These are phyloP conservation scores for Paraphoma chrysanthemicola DNA, from an alignment of 2,329 filamentous ascomycete species.

Conservation along the genomic window DNA sequence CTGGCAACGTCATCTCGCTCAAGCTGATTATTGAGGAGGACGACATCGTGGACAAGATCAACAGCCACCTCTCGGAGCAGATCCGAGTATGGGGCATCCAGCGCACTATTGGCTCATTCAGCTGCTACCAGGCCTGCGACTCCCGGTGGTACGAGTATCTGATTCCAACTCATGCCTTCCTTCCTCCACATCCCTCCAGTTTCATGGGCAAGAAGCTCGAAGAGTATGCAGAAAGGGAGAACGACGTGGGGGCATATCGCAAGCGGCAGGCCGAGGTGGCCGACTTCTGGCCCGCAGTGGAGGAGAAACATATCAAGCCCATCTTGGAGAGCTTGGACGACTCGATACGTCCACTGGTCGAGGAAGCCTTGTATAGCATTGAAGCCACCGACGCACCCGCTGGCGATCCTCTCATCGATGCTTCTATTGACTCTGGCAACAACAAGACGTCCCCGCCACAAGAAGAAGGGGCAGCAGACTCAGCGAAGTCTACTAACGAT, in stretches of 20 bases:
- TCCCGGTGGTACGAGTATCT: conserved; percentile 97
- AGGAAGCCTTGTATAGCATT: conserved; percentile 64
- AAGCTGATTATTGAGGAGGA: conserved; percentile 95
- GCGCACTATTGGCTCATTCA: conserved; percentile 88
- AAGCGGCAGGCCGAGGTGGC: conserved; percentile 77
- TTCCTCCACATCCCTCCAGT: conserved; percentile 89
- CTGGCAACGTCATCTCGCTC: conserved; percentile 91
- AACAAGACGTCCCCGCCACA: conserved; percentile 10
- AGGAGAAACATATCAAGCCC: conserved; percentile 80
- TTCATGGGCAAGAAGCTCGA: conserved; percentile 83
- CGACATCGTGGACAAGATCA: conserved; percentile 89
- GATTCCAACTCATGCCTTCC: conserved; percentile 88
- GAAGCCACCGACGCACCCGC: conserved; percentile 38
- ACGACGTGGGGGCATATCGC: conserved; percentile 72
- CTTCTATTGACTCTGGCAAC: conserved; percentile 27
- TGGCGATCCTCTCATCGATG: conserved; percentile 44
- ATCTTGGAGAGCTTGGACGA: conserved; percentile 67
- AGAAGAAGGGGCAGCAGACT: conserved; percentile 16
- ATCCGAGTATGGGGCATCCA: conserved; percentile 96
- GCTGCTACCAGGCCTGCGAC: conserved; percentile 93
- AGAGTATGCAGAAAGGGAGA: conserved; percentile 76
- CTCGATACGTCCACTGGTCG: conserved; percentile 67
- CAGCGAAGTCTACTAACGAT: conserved; percentile 10
- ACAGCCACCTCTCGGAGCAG: conserved; percentile 80
- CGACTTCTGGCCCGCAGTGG: conserved; percentile 81